A percentile compares a stretch with the other conserved stretches of the same genome.
phyloP scores from a whole-genome alignment of 345 rosid species.

The Arabidopsis arenosa region DNA sequence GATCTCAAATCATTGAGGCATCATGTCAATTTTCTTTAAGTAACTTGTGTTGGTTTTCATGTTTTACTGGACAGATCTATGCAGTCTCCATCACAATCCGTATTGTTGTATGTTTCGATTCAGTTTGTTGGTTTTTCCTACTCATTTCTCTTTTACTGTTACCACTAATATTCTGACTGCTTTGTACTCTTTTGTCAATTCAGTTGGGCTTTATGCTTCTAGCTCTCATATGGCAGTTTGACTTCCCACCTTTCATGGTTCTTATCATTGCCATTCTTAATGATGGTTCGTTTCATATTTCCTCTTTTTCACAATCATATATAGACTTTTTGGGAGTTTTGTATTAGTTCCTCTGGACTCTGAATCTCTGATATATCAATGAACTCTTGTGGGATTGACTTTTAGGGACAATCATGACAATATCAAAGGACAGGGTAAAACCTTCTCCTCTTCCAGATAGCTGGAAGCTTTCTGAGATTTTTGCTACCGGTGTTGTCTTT shows the following conservation, averaged over 20 bases:
- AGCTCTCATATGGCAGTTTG: constrained; percentile 96
- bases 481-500: constrained; percentile 84
- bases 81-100: constrained; percentile 97
- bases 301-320: not conserved
- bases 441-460: constrained; percentile 98
- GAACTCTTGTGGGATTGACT: constrained; percentile 30
- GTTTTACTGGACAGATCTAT: constrained; percentile 70
- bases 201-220: constrained; percentile 98
- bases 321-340: not conserved
- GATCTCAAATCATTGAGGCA: not conserved
- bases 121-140: not conserved
- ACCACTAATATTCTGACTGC: not conserved
- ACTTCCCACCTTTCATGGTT: constrained; percentile 99
- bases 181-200: not conserved
- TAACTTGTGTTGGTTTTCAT: constrained; percentile 22
- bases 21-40: not conserved
- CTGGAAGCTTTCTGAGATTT: constrained; percentile 97
- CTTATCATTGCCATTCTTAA: constrained; percentile 96
- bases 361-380: not conserved
- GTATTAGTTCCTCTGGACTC: not conserved
- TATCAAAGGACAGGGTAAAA: constrained; percentile 97
- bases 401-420: constrained; percentile 97
- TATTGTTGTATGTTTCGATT: constrained; percentile 74
- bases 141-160: constrained; percentile 12
- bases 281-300: constrained; percentile 63